These are phyloP conservation scores for Kwoniella sp. DNA, from an alignment of 768 basidiomycete species.

Conservation along the genomic window DNA sequence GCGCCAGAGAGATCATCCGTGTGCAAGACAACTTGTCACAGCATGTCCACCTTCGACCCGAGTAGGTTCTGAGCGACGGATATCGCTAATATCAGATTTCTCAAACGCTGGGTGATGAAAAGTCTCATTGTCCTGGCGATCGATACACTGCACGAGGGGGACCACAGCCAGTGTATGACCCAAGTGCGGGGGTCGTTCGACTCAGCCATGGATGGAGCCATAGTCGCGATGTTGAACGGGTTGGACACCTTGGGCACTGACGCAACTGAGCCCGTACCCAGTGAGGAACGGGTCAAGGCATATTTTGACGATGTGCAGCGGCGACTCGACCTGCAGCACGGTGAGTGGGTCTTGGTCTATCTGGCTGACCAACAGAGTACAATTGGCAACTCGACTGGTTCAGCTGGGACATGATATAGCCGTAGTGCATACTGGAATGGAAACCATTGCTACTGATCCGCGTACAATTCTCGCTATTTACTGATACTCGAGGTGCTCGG, in stretches of 20 bases:
- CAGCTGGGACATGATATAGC: too few species aligned
- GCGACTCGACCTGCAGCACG: too few species aligned
- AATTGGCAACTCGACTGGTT: too few species aligned
- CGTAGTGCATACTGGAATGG: too few species aligned
- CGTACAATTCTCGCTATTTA: too few species aligned
- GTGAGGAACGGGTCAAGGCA: background rate
- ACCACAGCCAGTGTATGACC: background rate
- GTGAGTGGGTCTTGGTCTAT: too few species aligned
- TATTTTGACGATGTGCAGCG: background rate
- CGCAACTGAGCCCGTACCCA: background rate
- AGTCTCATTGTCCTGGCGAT: constrained; percentile 10
- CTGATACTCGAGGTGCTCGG: too few species aligned
- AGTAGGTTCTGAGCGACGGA: background rate
- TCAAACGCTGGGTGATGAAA: constrained; percentile 17
- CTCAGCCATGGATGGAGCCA: background rate
- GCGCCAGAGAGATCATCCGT: constrained; percentile 3
- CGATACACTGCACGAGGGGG: background rate
- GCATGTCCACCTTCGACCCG: background rate
- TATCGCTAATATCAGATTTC: constrained; percentile 2
- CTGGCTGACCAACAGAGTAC: too few species aligned
- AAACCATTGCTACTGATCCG: too few species aligned
- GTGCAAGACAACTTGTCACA: background rate
- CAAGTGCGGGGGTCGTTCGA: background rate
- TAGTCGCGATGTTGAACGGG: background rate
- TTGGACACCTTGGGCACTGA: background rate